A percentile compares a stretch with the other conserved stretches of the same genome.
phyloP scores from a whole-genome alignment of 2,329 filamentous ascomycete genomes.

The Aspergillus latus region DNA sequence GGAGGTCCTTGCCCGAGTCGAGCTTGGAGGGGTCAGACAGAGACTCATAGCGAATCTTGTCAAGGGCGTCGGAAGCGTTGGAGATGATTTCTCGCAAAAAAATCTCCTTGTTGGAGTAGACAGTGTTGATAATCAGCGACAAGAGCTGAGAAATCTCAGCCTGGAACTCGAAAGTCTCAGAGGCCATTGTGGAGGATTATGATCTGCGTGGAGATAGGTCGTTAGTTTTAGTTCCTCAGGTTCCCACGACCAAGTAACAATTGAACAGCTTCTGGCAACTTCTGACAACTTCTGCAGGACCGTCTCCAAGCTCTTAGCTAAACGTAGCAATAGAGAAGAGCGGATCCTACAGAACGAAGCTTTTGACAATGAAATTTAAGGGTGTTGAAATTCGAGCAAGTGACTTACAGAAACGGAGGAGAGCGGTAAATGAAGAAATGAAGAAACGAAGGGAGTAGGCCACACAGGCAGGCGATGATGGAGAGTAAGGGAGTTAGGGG shows the following conservation, averaged over 20 bases:
- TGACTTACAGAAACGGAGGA: conserved; percentile 12
- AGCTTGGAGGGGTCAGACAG: conserved; percentile 97
- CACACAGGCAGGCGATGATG: conserved; percentile 14
- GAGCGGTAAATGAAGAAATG: conserved; percentile 6
- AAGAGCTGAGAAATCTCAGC: conserved; percentile 99
- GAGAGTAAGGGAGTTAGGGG: conserved; percentile 10
- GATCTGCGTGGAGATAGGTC: conserved; percentile 16
- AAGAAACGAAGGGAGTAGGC: not conserved
- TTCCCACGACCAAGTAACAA: not conserved
- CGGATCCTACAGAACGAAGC: not conserved
- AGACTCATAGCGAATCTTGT: conserved; percentile 99
- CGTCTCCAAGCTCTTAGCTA: not conserved
- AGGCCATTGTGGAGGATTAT: conserved; percentile 59
- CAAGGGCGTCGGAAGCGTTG: conserved; percentile 97
- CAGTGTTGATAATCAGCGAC: conserved; percentile 99
- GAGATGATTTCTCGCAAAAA: conserved; percentile 98
- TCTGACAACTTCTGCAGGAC: not conserved
- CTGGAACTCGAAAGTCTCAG: conserved; percentile 99
- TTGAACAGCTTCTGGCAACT: not conserved
- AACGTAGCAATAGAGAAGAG: not conserved
- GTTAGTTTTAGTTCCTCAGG: conserved; percentile 2
- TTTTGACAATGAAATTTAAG: not conserved
- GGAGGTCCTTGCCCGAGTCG: conserved; percentile 94
- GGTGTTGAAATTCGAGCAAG: not conserved
- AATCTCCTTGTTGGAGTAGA: conserved; percentile 99